These are phyloP conservation scores for Eimeria sp. DNA, from an alignment of 169 alveolate genomes.

Conservation along the genomic window DNA sequence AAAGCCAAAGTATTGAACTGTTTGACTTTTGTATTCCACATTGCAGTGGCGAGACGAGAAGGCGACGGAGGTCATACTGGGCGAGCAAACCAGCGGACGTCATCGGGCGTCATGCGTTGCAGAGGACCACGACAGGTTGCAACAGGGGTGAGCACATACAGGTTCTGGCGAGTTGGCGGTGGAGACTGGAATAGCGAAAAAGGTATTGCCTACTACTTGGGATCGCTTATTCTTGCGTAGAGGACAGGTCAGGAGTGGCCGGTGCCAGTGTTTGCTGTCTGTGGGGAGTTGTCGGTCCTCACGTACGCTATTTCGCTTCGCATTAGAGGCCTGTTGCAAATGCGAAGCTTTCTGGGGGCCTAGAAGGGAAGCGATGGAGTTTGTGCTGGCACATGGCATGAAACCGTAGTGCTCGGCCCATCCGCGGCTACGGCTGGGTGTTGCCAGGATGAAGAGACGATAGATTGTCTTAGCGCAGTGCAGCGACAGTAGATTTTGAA, in stretches of 20 bases:
- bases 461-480: neutral
- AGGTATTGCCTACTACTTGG: neutral
- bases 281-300: neutral
- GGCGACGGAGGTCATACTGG: neutral
- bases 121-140: conserved; percentile 3
- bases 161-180: conserved; percentile 21
- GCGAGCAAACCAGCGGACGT: neutral
- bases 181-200: neutral
- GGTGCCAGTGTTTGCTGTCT: neutral
- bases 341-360: neutral
- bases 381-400: neutral
- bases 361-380: neutral
- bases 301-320: neutral
- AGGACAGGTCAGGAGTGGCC: neutral
- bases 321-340: neutral
- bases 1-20: neutral
- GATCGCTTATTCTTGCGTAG: neutral
- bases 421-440: neutral
- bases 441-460: neutral
- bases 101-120: neutral
- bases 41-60: neutral
- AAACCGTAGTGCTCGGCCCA: neutral
- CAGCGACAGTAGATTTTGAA: neutral
- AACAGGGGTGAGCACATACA: neutral
- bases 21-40: neutral